Percentiles rank a stretch among this genome's conserved stretches.
phyloP scores from a whole-genome alignment of 805 yeast genomes.

The Ogataea ganodermae region DNA sequence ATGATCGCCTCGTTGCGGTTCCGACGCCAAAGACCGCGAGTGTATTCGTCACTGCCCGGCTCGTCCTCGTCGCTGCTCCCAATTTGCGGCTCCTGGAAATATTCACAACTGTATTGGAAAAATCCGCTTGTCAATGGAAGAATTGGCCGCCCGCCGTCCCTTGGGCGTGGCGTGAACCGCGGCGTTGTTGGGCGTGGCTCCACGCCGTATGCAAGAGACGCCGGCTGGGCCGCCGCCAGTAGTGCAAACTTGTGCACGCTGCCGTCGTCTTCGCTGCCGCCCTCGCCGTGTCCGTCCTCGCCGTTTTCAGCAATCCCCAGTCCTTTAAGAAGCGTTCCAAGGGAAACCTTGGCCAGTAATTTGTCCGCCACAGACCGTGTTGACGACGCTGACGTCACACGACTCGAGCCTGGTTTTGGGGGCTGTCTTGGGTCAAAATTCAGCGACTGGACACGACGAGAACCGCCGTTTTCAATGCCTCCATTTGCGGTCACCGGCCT shows the following conservation, averaged over 20 bases:
- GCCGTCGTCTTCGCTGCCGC: slow-evolving; percentile 22
- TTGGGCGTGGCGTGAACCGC: slow-evolving; percentile 42
- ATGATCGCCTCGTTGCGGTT: slow-evolving; percentile 85
- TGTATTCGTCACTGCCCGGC: slow-evolving; percentile 86
- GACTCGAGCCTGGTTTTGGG: slow-evolving; percentile 4
- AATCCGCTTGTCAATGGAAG: slow-evolving; percentile 64
- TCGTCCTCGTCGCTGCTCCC: slow-evolving; percentile 81
- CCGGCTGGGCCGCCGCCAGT: slow-evolving; percentile 30
- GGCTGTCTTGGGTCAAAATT: slow-evolving; percentile 18
- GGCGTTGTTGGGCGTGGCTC: slow-evolving; percentile 61
- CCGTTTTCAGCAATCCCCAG: slow-evolving; percentile 26
- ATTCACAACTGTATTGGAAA: slow-evolving; percentile 79
- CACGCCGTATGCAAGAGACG: slow-evolving; percentile 38
- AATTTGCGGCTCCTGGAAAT: slow-evolving; percentile 96
- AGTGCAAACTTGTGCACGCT: slow-evolving; percentile 28
- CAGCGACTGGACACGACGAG: slow-evolving; percentile 23
- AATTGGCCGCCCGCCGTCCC: slow-evolving; percentile 39
- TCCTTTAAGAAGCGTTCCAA: slow-evolving; percentile 24
- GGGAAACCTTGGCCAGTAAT: slow-evolving; percentile 21
- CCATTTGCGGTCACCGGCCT: not conserved
- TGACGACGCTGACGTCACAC: slow-evolving; percentile 29
- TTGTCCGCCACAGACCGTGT: slow-evolving; percentile 25
- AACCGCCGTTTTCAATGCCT: not conserved
- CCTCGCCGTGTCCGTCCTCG: slow-evolving; percentile 13
- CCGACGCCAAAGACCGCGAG: slow-evolving; percentile 83